A percentile compares a stretch with the other conserved stretches of the same genome.
phyloP scores from a whole-genome alignment of 331 rosid species.

The Malus hybrid region DNA sequence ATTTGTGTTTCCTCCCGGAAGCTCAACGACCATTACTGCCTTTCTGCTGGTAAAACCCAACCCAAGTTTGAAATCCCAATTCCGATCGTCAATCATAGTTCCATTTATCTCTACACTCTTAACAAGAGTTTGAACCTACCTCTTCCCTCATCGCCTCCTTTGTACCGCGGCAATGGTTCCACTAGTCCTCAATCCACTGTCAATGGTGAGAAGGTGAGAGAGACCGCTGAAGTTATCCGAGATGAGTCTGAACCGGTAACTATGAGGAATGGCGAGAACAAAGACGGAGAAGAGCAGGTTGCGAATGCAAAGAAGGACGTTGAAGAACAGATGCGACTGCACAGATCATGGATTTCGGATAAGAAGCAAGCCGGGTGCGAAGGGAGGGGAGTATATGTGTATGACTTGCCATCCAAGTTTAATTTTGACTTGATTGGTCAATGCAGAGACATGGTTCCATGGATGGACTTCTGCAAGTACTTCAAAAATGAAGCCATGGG shows the following conservation, averaged over 20 bases:
- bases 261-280: constrained; percentile 1
- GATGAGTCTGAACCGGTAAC: constrained; percentile 1
- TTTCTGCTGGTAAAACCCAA: constrained; percentile 63
- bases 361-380: constrained; percentile 34
- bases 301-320: constrained; percentile 37
- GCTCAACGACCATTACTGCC: constrained; percentile 57
- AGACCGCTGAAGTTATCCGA: neutral
- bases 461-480: constrained; percentile 58
- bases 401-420: constrained; percentile 61
- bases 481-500: constrained; percentile 59
- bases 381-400: constrained; percentile 63
- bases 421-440: constrained; percentile 66
- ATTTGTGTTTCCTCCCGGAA: constrained; percentile 71
- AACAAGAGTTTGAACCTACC: neutral
- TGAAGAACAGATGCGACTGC: constrained; percentile 49
- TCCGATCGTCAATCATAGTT: constrained; percentile 13
- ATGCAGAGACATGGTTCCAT: constrained; percentile 64
- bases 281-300: constrained; percentile 24
- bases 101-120: neutral
- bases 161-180: neutral
- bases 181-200: neutral
- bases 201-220: neutral
- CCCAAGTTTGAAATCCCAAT: constrained; percentile 51
- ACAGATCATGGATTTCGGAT: constrained; percentile 52
- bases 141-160: neutral